phyloP scores from a whole-genome alignment of 345 rosid genomes.

The Citrus medica region DNA sequence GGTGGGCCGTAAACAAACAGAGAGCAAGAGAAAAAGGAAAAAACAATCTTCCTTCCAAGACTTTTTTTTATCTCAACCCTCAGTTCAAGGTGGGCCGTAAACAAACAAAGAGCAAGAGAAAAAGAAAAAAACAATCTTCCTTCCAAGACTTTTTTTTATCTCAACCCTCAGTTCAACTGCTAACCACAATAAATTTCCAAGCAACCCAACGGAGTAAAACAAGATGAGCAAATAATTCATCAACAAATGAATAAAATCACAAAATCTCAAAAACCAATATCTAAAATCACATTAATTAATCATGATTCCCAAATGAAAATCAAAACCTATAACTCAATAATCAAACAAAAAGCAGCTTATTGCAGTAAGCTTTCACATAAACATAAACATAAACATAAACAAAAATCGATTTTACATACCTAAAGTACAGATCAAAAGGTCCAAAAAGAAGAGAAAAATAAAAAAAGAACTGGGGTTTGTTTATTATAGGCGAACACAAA shows the following conservation, averaged over 20 bases:
- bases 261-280: neutral
- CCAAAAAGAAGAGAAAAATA: neutral
- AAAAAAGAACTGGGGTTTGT: neutral
- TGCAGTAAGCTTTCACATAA: neutral
- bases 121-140: neutral
- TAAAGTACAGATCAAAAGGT: neutral
- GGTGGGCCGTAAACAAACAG: neutral
- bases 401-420: slow-evolving; percentile 1
- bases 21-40: neutral
- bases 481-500: neutral
- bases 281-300: neutral
- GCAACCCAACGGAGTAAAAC: neutral
- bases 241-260: neutral
- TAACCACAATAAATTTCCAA: neutral
- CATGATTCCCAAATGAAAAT: neutral
- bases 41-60: neutral
- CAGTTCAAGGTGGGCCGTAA: no score
- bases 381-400: neutral
- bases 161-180: neutral
- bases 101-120: neutral
- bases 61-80: neutral
- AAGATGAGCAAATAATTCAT: neutral
- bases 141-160: neutral
- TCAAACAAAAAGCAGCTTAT: neutral
- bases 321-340: neutral